These are phyloP conservation scores for Schizochytrium sp. DNA, from an alignment of 108 stramenopile species.

Conservation along the genomic window DNA sequence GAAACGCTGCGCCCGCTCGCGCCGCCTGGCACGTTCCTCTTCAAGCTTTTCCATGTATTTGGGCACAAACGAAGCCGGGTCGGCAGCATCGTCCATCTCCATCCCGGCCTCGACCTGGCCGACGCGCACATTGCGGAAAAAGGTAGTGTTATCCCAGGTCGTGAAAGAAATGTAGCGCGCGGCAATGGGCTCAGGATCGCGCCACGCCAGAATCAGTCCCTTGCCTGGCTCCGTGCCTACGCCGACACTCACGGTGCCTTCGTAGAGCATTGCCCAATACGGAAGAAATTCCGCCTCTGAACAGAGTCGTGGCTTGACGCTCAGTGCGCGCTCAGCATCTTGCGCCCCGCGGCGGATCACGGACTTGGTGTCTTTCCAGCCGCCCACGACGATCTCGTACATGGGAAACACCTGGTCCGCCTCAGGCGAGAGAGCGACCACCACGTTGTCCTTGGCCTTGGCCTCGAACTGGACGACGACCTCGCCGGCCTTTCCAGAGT, in stretches of 20 bases:
- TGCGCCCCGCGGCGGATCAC: not conserved
- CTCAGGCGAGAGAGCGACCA: not conserved
- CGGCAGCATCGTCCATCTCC: constrained; percentile 10
- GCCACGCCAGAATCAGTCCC: not conserved
- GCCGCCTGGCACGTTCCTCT: not conserved
- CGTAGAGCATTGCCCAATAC: not conserved
- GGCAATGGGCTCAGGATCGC: not conserved
- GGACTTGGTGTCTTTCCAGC: constrained; percentile 5
- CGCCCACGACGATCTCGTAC: constrained; percentile 6
- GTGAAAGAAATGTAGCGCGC: not conserved
- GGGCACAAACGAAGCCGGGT: not conserved
- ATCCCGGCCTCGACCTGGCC: not conserved
- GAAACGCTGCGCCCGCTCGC: not conserved
- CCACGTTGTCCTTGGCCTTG: not conserved
- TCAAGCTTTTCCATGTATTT: not conserved
- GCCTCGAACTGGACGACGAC: constrained; percentile 7
- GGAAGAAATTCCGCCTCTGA: not conserved
- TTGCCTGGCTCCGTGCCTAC: not conserved
- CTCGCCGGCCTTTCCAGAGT: not conserved
- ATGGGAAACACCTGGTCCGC: not conserved
- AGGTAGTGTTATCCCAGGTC: not conserved
- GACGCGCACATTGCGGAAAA: not conserved
- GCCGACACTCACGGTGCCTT: not conserved
- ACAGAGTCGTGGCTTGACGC: not conserved
- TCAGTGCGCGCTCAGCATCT: not conserved